A percentile compares a stretch with the other conserved stretches of the same genome.
Conservation (phyloP, 768 basidiomycete genomes). For the Naganishia antarctica region DNA sequence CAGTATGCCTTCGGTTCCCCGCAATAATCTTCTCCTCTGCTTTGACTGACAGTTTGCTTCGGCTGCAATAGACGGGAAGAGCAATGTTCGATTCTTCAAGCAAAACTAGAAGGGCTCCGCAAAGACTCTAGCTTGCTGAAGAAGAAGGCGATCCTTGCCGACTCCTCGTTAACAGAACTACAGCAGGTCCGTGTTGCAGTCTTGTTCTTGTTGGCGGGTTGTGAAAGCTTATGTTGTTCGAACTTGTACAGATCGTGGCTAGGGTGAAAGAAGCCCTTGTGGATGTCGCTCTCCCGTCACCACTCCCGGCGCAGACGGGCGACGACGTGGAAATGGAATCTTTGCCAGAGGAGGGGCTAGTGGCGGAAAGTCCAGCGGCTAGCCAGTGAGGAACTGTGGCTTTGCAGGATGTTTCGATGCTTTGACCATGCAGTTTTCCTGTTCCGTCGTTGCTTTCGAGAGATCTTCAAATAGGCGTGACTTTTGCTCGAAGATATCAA, state of each 20-base stretch:
- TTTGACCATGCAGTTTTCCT: too few relatives aligned
- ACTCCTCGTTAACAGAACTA: not conserved
- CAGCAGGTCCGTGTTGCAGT: slow-evolving; percentile 3
- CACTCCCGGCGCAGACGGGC: not conserved
- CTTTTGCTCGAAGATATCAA: too few relatives aligned
- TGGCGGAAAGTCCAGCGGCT: not conserved
- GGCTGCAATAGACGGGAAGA: slow-evolving; percentile 6
- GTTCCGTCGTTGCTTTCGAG: too few relatives aligned
- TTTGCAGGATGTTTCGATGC: too few relatives aligned
- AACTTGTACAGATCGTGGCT: not conserved
- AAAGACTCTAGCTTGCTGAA: slow-evolving; percentile 5
- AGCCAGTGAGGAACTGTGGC: too few relatives aligned
- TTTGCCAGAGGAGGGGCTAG: not conserved
- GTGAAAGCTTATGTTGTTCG: not conserved
- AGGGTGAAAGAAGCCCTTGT: slow-evolving; percentile 1
- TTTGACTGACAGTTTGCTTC: not conserved
- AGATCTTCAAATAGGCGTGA: too few relatives aligned
- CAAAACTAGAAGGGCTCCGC: not conserved
- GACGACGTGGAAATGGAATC: slow-evolving; percentile 13
- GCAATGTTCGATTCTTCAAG: not conserved
- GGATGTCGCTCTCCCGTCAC: not conserved
- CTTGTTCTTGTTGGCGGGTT: too few relatives aligned
- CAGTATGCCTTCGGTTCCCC: not conserved
- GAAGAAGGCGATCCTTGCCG: slow-evolving; percentile 9
- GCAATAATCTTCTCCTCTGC: too few relatives aligned